Base-by-base conservation (phyloP, 2,329 filamentous ascomycete species). In the Pseudogymnoascus sp. region DNA sequence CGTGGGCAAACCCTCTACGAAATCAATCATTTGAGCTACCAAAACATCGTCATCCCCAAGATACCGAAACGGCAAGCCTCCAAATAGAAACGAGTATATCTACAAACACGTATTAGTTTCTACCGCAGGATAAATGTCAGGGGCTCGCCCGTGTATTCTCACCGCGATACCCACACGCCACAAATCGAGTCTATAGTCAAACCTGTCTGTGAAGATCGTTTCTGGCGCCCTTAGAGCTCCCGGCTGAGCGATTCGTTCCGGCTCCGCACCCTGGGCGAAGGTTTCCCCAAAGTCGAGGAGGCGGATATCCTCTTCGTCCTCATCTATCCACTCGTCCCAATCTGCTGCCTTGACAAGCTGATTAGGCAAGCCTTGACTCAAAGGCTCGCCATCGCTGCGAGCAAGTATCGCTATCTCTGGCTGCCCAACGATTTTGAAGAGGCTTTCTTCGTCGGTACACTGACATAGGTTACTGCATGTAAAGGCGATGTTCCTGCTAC, bases 401-500 rank as follows among this genome's bases (percentile, higher is more conserved):
- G 39, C 35, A 4, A 64, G 25, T 6, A 9, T 6, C 12, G 28
- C 41, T 4, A 16, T 20, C 25, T 69, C 60, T 0, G 65, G 65
- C 30, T 39, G 2, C 1, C 62, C 60, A 39, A 65, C 47, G 22
- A 58, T 20, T 61, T 66, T 37, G 35, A 66, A 59, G 60, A 66
- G 12, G 22, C 41, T 60, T 28, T 64, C 60, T 35, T 63, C 50
- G 25, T 64, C 43, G 36, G 57, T 18, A 39, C 61, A 39, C 16
- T 35, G 7, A 0, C 47, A 66, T 14, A 69, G 28, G 43, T 59
- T n/a, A 25, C 28, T 63, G 16, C 57, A 63, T 66, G 54, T 67
- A 37, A 71, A 72, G 57, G 66, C 66, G 16, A 72, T 64, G 16
- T 71, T 72, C 28, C 62, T 62, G 11, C 64, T 64, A 35, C 68